Evolutionary conservation across 164 flowering plant genomes (phyloP).

Genomic region (Taxillus chinensis): DNA sequence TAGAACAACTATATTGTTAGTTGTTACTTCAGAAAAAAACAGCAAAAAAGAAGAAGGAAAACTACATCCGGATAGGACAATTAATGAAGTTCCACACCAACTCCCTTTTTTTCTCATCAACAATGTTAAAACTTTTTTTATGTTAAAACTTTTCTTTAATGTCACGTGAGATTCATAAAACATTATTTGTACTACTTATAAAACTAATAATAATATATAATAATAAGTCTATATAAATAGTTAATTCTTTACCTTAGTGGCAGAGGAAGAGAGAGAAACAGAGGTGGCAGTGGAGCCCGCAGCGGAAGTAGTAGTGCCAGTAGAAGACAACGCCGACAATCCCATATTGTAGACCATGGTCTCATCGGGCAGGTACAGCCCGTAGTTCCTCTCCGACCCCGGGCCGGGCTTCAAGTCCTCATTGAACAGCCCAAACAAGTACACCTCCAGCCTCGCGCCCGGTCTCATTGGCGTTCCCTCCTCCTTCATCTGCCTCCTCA

Average conservation of each 20-base stretch:
- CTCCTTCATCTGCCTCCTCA: constrained; percentile 49
- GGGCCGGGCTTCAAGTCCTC: constrained; percentile 90
- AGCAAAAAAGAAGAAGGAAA: too few relatives aligned
- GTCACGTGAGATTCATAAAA: too few relatives aligned
- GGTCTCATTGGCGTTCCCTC: constrained; percentile 93
- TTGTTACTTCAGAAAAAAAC: too few relatives aligned
- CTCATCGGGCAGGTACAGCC: constrained; percentile 77
- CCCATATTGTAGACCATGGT: constrained; percentile 86
- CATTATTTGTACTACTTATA: too few relatives aligned
- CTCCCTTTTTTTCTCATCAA: too few relatives aligned
- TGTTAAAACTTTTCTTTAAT: too few relatives aligned
- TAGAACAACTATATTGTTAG: too few relatives aligned
- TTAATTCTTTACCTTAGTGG: constrained; percentile 6
- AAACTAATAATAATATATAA: too few relatives aligned
- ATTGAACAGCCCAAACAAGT: constrained; percentile 83
- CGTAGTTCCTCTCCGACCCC: constrained; percentile 86
- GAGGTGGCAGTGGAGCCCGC: constrained; percentile 8
- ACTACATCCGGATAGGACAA: too few relatives aligned
- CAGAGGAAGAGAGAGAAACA: constrained; percentile 20
- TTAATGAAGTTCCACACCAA: too few relatives aligned
- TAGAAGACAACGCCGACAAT: constrained; percentile 24
- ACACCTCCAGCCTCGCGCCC: constrained; percentile 50
- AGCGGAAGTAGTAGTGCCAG: constrained; percentile 12
- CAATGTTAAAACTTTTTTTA: too few relatives aligned
- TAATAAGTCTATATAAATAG: too few relatives aligned